Evolutionary conservation across 2,329 filamentous ascomycete genomes (phyloP).

Genomic region (Harringtonia aguacate): DNA sequence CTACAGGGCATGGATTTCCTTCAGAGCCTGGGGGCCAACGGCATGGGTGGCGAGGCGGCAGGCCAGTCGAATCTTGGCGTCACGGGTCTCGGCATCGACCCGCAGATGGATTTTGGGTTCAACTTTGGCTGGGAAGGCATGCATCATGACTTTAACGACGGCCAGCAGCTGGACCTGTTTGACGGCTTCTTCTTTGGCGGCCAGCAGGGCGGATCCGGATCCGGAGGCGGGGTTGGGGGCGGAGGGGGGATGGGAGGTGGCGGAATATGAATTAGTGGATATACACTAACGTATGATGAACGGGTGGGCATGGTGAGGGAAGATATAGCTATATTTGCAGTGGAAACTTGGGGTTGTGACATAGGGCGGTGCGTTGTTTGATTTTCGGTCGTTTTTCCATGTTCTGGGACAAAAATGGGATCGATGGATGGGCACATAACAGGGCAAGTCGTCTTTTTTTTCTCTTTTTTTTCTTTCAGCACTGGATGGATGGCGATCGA

Average conservation of each 20-base stretch:
- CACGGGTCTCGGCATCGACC: constrained; percentile 24
- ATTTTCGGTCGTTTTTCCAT: too few species aligned
- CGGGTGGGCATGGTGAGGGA: too few species aligned
- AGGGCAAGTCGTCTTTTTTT: neutral
- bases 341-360: too few species aligned
- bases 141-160: constrained; percentile 51
- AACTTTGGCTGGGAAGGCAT: constrained; percentile 54
- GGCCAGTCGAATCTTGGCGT: neutral
- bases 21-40: constrained; percentile 26
- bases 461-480: neutral
- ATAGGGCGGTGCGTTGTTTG: too few species aligned
- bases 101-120: constrained; percentile 53
- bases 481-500: too few species aligned
- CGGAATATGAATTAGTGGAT: neutral
- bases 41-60: constrained; percentile 1
- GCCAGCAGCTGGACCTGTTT: constrained; percentile 54
- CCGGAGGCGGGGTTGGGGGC: constrained; percentile 2
- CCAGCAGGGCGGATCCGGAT: constrained; percentile 27
- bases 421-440: too few species aligned
- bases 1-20: constrained; percentile 44
- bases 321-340: too few species aligned
- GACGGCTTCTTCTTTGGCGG: constrained; percentile 64
- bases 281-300: too few species aligned
- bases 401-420: too few species aligned
- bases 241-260: neutral